A percentile compares a stretch with the other conserved stretches of the same genome.
These are phyloP conservation scores for Aspergillus arachidicola DNA, from an alignment of 2,329 filamentous ascomycete genomes.

Conservation along the genomic window DNA sequence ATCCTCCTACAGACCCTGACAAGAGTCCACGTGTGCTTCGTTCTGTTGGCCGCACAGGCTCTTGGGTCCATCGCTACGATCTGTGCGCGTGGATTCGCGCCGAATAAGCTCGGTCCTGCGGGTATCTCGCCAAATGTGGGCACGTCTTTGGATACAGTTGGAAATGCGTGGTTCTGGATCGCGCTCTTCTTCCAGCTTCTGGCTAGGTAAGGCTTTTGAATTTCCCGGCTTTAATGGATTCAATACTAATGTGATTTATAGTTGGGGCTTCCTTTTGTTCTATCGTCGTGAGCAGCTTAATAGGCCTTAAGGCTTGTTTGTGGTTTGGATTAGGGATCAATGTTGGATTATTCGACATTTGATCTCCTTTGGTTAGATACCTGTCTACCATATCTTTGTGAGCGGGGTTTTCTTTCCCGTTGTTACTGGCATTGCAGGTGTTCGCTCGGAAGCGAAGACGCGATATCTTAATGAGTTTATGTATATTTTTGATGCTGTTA, in stretches of 20 bases:
- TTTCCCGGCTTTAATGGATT: neutral
- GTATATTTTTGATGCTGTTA: neutral
- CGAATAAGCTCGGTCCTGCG: conserved; percentile 63
- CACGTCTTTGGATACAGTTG: conserved; percentile 48
- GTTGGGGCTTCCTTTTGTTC: conserved; percentile 45
- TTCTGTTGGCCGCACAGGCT: conserved; percentile 62
- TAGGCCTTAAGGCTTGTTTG: conserved; percentile 42
- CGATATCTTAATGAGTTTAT: neutral
- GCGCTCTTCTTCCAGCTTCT: conserved; percentile 59
- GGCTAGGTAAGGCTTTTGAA: conserved; percentile 54
- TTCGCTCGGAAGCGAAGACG: neutral
- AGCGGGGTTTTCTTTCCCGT: neutral
- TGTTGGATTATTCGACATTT: neutral
- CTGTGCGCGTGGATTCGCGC: conserved; percentile 61
- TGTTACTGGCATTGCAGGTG: neutral
- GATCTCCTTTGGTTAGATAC: neutral
- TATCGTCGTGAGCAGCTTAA: conserved; percentile 50
- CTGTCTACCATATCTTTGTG: neutral
- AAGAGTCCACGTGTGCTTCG: conserved; percentile 65
- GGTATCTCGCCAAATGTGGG: conserved; percentile 65
- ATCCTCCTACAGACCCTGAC: conserved; percentile 67
- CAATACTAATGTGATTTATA: conserved; percentile 15
- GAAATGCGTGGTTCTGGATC: conserved; percentile 63
- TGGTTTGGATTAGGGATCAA: neutral
- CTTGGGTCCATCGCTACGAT: conserved; percentile 66